These are phyloP conservation scores for Alternaria brassicae DNA, from an alignment of 2,329 filamentous ascomycete species.

Conservation along the genomic window DNA sequence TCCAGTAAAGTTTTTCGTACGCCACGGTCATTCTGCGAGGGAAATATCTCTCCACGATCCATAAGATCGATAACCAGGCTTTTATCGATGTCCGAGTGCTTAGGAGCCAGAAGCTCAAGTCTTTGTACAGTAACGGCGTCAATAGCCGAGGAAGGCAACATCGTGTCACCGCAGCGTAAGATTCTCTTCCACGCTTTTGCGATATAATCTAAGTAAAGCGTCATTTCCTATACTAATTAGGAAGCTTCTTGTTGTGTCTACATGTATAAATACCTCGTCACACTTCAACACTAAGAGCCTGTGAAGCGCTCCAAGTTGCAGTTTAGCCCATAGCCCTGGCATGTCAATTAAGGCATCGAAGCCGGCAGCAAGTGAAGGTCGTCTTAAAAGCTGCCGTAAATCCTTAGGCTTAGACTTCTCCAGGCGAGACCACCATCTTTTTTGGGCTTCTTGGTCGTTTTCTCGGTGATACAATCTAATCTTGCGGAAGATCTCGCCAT, in stretches of 20 bases:
- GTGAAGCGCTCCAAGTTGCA: slow-evolving; percentile 31
- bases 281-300: slow-evolving; percentile 29
- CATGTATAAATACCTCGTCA: slow-evolving; percentile 21
- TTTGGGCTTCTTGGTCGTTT: slow-evolving; percentile 14
- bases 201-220: slow-evolving; percentile 23
- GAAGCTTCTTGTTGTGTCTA: background rate
- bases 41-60: slow-evolving; percentile 13
- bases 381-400: slow-evolving; percentile 23
- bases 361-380: slow-evolving; percentile 9
- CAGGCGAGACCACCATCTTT: slow-evolving; percentile 26
- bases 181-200: slow-evolving; percentile 14
- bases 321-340: slow-evolving; percentile 23
- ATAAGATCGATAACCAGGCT: slow-evolving; percentile 12
- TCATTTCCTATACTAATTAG: slow-evolving; percentile 23
- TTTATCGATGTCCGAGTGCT: slow-evolving; percentile 12
- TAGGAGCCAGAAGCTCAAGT: slow-evolving; percentile 16
- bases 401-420: slow-evolving; percentile 29
- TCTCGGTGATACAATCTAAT: slow-evolving; percentile 23
- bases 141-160: slow-evolving; percentile 10
- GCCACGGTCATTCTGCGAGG: slow-evolving; percentile 4
- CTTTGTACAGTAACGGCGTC: slow-evolving; percentile 14
- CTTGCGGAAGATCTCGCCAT: slow-evolving; percentile 30
- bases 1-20: slow-evolving; percentile 3
- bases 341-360: slow-evolving; percentile 30
- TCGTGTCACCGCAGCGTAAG: slow-evolving; percentile 10